phyloP scores from a whole-genome alignment of 1,139 yeast genomes.

The Yamadazyma sp. region DNA sequence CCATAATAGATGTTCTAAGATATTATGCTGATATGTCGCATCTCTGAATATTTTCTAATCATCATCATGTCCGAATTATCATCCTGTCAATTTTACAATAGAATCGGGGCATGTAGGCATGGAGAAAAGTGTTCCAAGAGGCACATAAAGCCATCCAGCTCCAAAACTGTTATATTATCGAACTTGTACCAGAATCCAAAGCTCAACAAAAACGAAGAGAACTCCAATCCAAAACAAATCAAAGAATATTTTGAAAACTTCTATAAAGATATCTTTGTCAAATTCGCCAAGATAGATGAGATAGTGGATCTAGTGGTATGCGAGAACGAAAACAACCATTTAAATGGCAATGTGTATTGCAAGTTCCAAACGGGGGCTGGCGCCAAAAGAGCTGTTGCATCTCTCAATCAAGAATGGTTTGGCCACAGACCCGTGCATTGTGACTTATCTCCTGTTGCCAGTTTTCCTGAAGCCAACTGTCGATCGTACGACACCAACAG shows the following conservation, averaged over 20 bases:
- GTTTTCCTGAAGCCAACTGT: conserved; percentile 74
- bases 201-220: conserved; percentile 33
- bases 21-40: neutral
- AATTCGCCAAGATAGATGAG: conserved; percentile 64
- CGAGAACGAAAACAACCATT: conserved; percentile 76
- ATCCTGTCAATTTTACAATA: conserved; percentile 60
- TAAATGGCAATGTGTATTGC: conserved; percentile 84
- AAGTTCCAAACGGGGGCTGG: conserved; percentile 53
- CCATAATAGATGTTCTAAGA: no score
- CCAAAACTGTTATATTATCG: conserved; percentile 66
- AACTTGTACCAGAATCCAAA: conserved; percentile 72
- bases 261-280: conserved; percentile 72
- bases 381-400: conserved; percentile 61
- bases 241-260: conserved; percentile 61
- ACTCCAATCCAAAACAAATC: conserved; percentile 39
- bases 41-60: neutral
- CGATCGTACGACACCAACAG: conserved; percentile 59
- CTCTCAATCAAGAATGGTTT: conserved; percentile 80
- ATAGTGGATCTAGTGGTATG: conserved; percentile 71
- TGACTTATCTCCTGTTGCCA: conserved; percentile 75
- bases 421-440: conserved; percentile 77
- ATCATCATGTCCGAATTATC: conserved; percentile 4
- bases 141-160: conserved; percentile 69
- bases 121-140: conserved; percentile 84
- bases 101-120: conserved; percentile 92